A percentile compares a stretch with the other conserved stretches of the same genome.
Conservation (phyloP, 225 moss, liverwort and hornwort species). For the Marchantia polymorpha region DNA sequence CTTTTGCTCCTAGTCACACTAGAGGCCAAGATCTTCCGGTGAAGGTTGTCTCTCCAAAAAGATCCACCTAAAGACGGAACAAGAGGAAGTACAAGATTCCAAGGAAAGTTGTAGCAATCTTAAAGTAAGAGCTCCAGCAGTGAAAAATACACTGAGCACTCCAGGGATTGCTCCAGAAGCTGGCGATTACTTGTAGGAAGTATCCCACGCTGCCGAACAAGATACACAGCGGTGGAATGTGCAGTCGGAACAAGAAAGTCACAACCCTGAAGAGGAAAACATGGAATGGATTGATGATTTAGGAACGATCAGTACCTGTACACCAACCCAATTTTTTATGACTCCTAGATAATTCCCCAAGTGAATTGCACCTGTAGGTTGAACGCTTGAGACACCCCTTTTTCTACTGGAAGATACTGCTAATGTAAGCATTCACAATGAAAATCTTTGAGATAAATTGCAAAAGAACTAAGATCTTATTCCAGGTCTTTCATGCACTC, state of each 20-base stretch:
- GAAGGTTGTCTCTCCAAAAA: slow-evolving; percentile 26
- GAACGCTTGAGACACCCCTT: slow-evolving; percentile 96
- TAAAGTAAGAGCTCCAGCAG: slow-evolving; percentile 19
- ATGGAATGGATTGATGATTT: slow-evolving; percentile 28
- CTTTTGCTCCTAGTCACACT: background rate
- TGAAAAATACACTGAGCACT: slow-evolving; percentile 22
- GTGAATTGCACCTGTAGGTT: slow-evolving; percentile 91
- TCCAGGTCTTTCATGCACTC: background rate
- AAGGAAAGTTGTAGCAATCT: slow-evolving; percentile 53
- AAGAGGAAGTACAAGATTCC: slow-evolving; percentile 33
- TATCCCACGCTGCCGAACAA: background rate
- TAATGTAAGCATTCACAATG: no score
- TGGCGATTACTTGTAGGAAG: background rate
- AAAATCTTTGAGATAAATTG: background rate
- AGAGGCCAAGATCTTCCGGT: slow-evolving; percentile 10
- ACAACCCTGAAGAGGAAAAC: slow-evolving; percentile 48
- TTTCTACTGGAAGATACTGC: slow-evolving; percentile 43
- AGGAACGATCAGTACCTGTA: slow-evolving; percentile 54
- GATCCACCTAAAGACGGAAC: slow-evolving; percentile 32
- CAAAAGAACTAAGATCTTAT: background rate
- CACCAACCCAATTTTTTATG: slow-evolving; percentile 94
- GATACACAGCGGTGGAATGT: slow-evolving; percentile 19
- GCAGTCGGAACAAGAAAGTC: slow-evolving; percentile 62
- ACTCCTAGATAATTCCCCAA: slow-evolving; percentile 95
- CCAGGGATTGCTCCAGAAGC: background rate